Evolutionary conservation across 1,284 basidiomycete species (phyloP), one percentile per base, ranked within the genome.

Genomic region (Coniferiporia weirii): DNA sequence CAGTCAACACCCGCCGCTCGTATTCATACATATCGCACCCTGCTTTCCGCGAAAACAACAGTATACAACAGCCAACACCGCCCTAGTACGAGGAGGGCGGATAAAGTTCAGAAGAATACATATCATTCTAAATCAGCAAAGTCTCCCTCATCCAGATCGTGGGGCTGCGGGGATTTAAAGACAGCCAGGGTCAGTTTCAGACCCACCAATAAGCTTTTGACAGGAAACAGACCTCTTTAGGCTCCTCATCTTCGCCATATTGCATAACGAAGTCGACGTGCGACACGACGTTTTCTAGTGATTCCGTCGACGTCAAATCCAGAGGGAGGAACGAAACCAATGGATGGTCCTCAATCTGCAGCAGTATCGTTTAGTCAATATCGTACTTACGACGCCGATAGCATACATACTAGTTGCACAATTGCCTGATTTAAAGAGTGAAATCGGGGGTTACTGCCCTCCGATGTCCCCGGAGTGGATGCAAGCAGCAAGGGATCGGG

Each of bases 261-360:
- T 98, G 95, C 84, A 98, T 93, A 62, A 93, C 89, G 68, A 95
- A 95, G 75, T 99, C 97, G 60, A 99, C 91, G 71, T 98, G 95
- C 69, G 93, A 95, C 53, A 99, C 80, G 12, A 98, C 86, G 1
- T 84, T 87, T 68, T 93, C 92, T 52, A 99, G 79, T 8, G 92
- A 95, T 67, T 98, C 94, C 54, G 95, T 85, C 63, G 86, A 84
- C 2, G 93, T 89, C 53, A 98, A 84, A 73, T 99, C 94, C 48
- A 99, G 81, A 1, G 97, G 95, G 44, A 99, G 76, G 78, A 99
- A 99, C 1, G 93, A 95, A 4, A 99, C 97, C 59, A 99, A 83
- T 52, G 95, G 96, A 71, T 98, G 95, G 70, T 99, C 97, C 72
- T 98, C 95, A 70, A 99, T 98, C 93, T 97, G 71, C 49, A 27